Conservation (phyloP, 345 rosid species). For the thale cress (Arabidopsis thaliana) region DNA sequence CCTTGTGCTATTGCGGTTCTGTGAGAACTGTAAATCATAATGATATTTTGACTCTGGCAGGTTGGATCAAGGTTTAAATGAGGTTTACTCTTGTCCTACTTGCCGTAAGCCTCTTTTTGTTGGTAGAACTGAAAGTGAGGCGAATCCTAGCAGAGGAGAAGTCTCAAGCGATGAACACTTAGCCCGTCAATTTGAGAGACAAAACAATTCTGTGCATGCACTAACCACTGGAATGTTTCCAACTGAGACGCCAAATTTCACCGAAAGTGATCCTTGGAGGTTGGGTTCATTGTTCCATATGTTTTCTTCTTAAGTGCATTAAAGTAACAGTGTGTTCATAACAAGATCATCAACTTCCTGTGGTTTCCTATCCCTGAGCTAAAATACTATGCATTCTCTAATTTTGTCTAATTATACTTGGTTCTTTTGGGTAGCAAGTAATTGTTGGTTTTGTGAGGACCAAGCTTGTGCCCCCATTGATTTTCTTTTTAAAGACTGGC, state of each 20-base stretch:
- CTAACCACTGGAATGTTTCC: constrained; percentile 65
- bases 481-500: neutral
- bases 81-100: constrained; percentile 79
- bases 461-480: neutral
- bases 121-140: constrained; percentile 58
- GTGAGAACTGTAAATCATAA: constrained; percentile 16
- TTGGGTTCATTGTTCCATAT: constrained; percentile 37
- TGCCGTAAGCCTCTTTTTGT: constrained; percentile 85
- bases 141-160: constrained; percentile 34
- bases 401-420: neutral
- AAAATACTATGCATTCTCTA: constrained; percentile 7
- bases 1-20: constrained; percentile 48
- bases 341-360: neutral
- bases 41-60: constrained; percentile 52
- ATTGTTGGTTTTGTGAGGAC: neutral
- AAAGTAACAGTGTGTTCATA: neutral
- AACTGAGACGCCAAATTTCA: constrained; percentile 55
- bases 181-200: constrained; percentile 64
- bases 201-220: constrained; percentile 49
- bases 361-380: neutral
- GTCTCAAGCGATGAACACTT: constrained; percentile 63
- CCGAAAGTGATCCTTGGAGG: constrained; percentile 77
- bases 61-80: constrained; percentile 90
- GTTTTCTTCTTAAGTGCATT: neutral
- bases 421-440: neutral